Base-by-base conservation (phyloP, 306 rosid species). In the Dalbergia cultrata region DNA sequence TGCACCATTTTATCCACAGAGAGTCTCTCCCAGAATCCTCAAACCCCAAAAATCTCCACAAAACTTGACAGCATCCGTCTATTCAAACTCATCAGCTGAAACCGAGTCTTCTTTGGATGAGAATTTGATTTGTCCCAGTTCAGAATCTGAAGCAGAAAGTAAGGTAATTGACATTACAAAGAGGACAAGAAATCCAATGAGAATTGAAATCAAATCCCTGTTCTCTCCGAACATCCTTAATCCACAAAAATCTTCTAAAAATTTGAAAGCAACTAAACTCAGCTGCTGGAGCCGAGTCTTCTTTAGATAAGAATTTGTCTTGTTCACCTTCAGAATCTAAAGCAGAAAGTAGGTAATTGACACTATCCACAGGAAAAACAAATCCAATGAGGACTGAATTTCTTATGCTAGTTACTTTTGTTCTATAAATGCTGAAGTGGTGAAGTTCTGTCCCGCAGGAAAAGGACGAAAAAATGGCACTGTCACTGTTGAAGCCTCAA, bases 321-420 rank as follows among this genome's bases (percentile, higher is more conserved):
- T 83, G 78, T 72, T 84, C 76, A 59, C 81, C 89, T 35, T 82
- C 88, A 45, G 97, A 85, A 76, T 90, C 91, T 22, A 92, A 90
- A 70, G 91, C 78, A 9, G 90, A 90, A 86, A 80, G 54, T 81
- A 91, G 97, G 98, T 91, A 88, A 88, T 41, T 69, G 84, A 88
- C 80, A 68, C 69, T 70, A 65, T 83, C 91, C 53, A 88, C 59
- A 43, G 18, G 7, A 14, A 31, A 26, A 8, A 60, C 33, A 60
- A 70, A 59, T 65, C 75, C 78, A 75, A 18, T 34, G 9, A 56
- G 63, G 80, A 47, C 87, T 88, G 89, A 82, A 81, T 65, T 84
- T 74, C 70, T 90, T 79, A 85, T 84, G 93, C 63, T 54, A 17
- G 19, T 49, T 72, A 52, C 66, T 67, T 67, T 80, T 10, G 74